These are phyloP conservation scores for Cyberlindnera petersonii DNA, from an alignment of 805 yeast genomes.

Conservation along the genomic window DNA sequence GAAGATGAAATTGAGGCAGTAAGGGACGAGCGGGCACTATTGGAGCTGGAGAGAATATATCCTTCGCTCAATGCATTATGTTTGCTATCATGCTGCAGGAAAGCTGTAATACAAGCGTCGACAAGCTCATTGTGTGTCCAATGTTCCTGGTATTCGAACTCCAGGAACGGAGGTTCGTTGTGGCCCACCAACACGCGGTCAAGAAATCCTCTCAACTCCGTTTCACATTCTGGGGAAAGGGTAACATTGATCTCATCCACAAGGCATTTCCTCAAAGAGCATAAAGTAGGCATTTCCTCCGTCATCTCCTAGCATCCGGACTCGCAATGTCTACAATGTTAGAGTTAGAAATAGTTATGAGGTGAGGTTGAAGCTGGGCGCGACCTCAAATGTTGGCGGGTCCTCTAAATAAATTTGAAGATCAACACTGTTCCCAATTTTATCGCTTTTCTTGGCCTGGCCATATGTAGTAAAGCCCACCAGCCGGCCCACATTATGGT, in stretches of 20 bases:
- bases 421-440: too few relatives aligned
- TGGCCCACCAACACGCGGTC: slow-evolving; percentile 7
- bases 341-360: neutral
- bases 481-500: slow-evolving; percentile 28
- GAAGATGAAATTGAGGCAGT: slow-evolving; percentile 31
- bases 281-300: neutral
- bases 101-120: slow-evolving; percentile 36
- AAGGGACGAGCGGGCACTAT: slow-evolving; percentile 28
- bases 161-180: neutral
- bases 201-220: neutral
- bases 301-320: neutral
- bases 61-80: slow-evolving; percentile 42
- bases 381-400: neutral
- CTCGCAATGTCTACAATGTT: neutral
- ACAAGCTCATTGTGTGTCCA: slow-evolving; percentile 33
- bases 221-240: neutral
- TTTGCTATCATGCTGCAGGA: slow-evolving; percentile 28
- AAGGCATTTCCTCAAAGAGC: slow-evolving; percentile 1
- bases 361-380: too few relatives aligned
- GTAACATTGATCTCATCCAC: neutral
- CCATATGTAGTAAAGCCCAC: neutral
- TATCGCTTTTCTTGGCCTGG: too few relatives aligned
- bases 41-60: slow-evolving; percentile 33
- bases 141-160: neutral
- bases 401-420: too few relatives aligned